phyloP scores from a whole-genome alignment of 192 early-diverging fungal species.

The Thoreauomyces humboldtii region DNA sequence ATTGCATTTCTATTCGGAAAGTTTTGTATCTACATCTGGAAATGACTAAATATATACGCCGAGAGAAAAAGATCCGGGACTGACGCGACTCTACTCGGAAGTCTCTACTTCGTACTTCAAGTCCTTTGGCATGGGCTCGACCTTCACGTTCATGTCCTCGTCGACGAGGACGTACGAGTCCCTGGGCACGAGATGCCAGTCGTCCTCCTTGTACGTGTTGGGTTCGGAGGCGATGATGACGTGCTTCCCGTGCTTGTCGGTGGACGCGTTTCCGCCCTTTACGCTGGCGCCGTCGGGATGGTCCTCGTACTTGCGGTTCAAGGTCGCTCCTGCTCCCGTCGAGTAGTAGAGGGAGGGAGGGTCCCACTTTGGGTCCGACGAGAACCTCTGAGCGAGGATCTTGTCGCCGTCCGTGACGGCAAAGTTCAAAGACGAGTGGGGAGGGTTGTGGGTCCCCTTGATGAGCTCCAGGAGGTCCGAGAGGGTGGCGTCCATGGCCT shows the following conservation, averaged over 20 bases:
- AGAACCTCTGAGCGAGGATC: background rate
- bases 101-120: no score
- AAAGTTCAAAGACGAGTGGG: background rate
- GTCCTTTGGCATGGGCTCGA: background rate
- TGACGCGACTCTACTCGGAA: no score
- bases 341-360: background rate
- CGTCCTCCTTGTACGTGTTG: background rate
- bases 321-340: background rate
- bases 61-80: no score
- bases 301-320: background rate
- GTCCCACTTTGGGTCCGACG: background rate
- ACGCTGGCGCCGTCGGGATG: background rate
- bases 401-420: background rate
- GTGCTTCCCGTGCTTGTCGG: background rate
- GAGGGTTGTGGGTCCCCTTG: background rate
- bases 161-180: background rate
- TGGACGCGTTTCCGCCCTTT: background rate
- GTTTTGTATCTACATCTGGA: no score
- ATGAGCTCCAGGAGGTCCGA: background rate
- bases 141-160: background rate
- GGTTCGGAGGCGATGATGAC: background rate
- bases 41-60: no score
- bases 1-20: no score
- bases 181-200: background rate
- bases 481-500: background rate